Evolutionary conservation across 768 basidiomycete species (phyloP).

Genomic region (Tulasnella sp.): DNA sequence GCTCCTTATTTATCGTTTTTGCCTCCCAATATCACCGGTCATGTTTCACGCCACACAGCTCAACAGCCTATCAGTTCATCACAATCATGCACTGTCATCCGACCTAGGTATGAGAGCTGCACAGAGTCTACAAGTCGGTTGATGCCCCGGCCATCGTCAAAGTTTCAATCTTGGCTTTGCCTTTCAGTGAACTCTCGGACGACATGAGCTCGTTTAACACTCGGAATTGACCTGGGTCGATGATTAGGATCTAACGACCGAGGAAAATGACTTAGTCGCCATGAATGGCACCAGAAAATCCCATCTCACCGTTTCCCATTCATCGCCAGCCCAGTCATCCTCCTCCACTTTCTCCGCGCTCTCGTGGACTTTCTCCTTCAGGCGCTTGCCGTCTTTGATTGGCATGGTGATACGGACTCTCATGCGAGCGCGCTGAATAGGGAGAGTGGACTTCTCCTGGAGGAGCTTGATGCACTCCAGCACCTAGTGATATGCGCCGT

Average conservation of each 20-base stretch:
- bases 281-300: background rate
- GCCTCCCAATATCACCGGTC: background rate
- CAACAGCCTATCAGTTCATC: no score
- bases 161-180: constrained; percentile 66
- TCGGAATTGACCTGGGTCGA: constrained; percentile 87
- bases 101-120: background rate
- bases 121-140: background rate
- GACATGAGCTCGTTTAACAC: constrained; percentile 81
- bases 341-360: constrained; percentile 75
- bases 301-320: constrained; percentile 76
- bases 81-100: background rate
- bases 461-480: constrained; percentile 79
- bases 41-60: background rate
- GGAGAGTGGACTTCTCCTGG: constrained; percentile 72
- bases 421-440: constrained; percentile 91
- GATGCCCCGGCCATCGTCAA: constrained; percentile 15
- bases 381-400: constrained; percentile 46
- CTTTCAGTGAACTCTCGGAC: constrained; percentile 65
- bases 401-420: constrained; percentile 75
- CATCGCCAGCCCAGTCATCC: constrained; percentile 55
- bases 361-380: constrained; percentile 60
- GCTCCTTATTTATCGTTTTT: background rate
- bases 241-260: constrained; percentile 63
- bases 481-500: constrained; percentile 38
- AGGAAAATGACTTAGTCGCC: background rate